Conservation (phyloP, 306 rosid species). For the Sechiopsis laciniata region DNA sequence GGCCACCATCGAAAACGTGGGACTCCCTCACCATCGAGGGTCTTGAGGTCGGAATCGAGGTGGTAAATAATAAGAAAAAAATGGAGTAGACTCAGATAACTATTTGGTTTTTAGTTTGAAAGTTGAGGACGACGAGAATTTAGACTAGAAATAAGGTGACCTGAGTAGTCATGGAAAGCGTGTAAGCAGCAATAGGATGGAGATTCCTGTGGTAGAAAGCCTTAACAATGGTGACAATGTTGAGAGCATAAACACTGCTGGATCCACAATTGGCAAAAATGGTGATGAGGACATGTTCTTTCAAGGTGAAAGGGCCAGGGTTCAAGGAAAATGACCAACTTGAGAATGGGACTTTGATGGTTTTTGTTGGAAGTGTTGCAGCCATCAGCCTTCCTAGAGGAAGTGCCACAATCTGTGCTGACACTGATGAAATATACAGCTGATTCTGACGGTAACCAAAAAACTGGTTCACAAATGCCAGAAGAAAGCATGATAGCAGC, state of each 20-base stretch:
- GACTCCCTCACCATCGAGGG: no score
- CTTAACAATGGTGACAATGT: conserved; percentile 67
- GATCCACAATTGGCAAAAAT: conserved; percentile 75
- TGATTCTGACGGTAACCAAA: conserved; percentile 61
- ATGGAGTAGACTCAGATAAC: no score
- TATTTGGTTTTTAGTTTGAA: no score
- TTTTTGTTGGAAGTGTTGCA: conserved; percentile 43
- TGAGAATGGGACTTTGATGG: conserved; percentile 33
- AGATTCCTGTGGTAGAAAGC: conserved; percentile 63
- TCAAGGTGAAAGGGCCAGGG: conserved; percentile 73
- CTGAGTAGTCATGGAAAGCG: conserved; percentile 71
- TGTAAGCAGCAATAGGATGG: conserved; percentile 49
- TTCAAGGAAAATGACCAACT: conserved; percentile 55
- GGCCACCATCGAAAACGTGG: no score
- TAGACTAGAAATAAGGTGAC: conserved; percentile 14
- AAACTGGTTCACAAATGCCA: conserved; percentile 72
- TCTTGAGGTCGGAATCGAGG: no score
- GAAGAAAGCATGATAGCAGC: conserved; percentile 41
- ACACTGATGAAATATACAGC: conserved; percentile 42
- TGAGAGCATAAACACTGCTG: conserved; percentile 58
- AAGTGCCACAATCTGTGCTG: conserved; percentile 64
- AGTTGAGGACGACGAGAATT: no score
- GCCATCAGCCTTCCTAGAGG: conserved; percentile 85
- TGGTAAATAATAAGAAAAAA: no score
- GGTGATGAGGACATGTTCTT: conserved; percentile 79